Evolutionary conservation across 352 stramenopile genomes (phyloP), one percentile per base, ranked within the genome.

Genomic region (Globisporangium irregulare): DNA sequence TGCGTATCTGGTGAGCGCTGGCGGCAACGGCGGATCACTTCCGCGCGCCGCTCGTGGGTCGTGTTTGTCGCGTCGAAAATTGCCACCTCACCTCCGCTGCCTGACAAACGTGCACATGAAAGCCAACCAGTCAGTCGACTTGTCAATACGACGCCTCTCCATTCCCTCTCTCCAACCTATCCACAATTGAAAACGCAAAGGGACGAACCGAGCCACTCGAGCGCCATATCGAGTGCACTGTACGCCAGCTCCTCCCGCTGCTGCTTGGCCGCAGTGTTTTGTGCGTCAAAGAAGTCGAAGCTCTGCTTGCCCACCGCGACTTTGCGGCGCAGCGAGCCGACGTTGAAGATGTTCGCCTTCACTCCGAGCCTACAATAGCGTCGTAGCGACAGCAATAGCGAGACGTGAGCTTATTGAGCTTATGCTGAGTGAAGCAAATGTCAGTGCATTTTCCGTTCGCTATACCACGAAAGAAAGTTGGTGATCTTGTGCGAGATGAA

Each of bases 401-500:
- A 46, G 1, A 12, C 12, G 10, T 46, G 10, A 10, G 14, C 38
- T 46, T 10, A 46, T 1, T 46, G 10, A 10, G 14, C 38, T 46
- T 10, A 46, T 6, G 10, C 38, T 7, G 12, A 20, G 29, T 7
- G 38, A 46, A 46, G 38, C 14, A 10, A 46, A 12, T 46, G 38
- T 46, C 38, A 12, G 3, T 46, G 38, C 15, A 38, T 22, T 25
- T 4, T 18, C 32, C n/a, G 14, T 8, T 15, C 5, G 20, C 38
- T 66, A 25, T 59, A 81, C 76, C 76, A 86, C 12, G 70, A 75
- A 0, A 86, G 66, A 41, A 82, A 81, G 73, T 82, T 83, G 57
- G 69, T 76, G 67, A 88, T 79, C 75, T 94, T 94, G 67, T 96
- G 89, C 50, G 90, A 89, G 73, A 97, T 97, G 69, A 96, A 94